Conservation (phyloP, 208 protist genomes). For the Angomonas ambiguus region DNA sequence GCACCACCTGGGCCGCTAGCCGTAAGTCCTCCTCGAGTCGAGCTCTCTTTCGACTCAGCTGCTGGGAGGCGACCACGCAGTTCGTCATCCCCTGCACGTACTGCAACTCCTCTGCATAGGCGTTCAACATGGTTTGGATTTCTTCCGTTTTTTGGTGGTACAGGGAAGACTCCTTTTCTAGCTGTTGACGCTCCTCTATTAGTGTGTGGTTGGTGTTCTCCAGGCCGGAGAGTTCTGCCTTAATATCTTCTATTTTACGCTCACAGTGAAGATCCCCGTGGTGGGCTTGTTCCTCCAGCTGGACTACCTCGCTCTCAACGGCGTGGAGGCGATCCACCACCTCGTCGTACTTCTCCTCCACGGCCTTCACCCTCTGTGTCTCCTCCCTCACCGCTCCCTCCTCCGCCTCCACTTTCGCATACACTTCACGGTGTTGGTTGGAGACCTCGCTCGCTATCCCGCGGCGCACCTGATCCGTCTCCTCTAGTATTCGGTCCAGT, state of each 20-base stretch:
- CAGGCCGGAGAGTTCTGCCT: constrained; percentile 60
- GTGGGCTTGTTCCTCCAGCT: constrained; percentile 40
- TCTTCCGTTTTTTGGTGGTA: constrained; percentile 47
- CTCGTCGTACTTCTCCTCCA: constrained; percentile 32
- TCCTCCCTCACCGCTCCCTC: constrained; percentile 21
- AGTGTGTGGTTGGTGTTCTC: constrained; percentile 49
- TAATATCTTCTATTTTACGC: constrained; percentile 67
- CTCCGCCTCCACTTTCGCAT: constrained; percentile 37
- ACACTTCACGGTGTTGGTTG: constrained; percentile 28
- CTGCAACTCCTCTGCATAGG: constrained; percentile 47
- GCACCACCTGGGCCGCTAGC: constrained; percentile 56
- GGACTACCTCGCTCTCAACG: constrained; percentile 49
- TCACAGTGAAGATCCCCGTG: constrained; percentile 53
- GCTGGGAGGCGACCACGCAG: constrained; percentile 31
- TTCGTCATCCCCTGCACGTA: constrained; percentile 32
- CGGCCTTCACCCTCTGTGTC: constrained; percentile 36
- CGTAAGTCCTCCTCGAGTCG: constrained; percentile 63
- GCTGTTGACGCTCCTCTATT: constrained; percentile 43
- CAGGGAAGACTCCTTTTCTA: constrained; percentile 54
- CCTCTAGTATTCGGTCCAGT: constrained; percentile 44
- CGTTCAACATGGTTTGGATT: constrained; percentile 41
- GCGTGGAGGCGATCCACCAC: constrained; percentile 51
- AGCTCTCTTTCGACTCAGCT: constrained; percentile 40
- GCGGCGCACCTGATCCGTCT: constrained; percentile 60
- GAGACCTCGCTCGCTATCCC: constrained; percentile 45